Evolutionary conservation across 306 rosid genomes (phyloP), one percentile per base, ranked within the genome.

Genomic region (Casuarina cunninghamiana): DNA sequence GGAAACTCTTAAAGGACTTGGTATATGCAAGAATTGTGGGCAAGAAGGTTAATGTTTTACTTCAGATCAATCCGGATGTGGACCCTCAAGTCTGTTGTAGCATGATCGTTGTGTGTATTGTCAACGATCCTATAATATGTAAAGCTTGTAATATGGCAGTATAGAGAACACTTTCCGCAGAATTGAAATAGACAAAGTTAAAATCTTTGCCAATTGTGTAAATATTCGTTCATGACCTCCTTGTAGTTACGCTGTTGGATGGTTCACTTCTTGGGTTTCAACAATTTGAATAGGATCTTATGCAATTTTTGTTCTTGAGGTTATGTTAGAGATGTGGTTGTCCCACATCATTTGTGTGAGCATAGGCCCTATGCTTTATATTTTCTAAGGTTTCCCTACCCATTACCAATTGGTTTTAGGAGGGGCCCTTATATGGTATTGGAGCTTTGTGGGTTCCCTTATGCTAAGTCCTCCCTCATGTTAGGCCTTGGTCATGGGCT

Each of bases 21-120:
- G 93, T 88, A 61, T 83, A 97, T 71, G 93, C 97, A 10, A 87
- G 90, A 75, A 86, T 89, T 49, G 85, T 96, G 75, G 89, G 91
- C 49, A 91, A 88, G 88, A 89, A 83, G 81, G 93, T 88, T 44
- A 89, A 88, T 81, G 93, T 95, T 35, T 87, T 93, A 16, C 97
- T 95, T 78, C 88, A 97, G 76, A 91, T 95, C 79, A 93, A 95
- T 76, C 98, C 97, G 6, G 97, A 95, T 76, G 98, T 95, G 4
- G 97, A 95, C 71, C 97, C 97, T 8, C 98, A 95, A 90, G 98
- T 92, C 81, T 80, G 39, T 50, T 48, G 50, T 80, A 71, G 46
- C 26, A 12, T 12, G 41, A 4, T 58, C 46, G 21, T 48, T 11
- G 43, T 55, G 3, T 39, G 12, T 66, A 7, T 16, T 65, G 49